These are phyloP conservation scores for Passalora sequoiae DNA, from an alignment of 2,329 filamentous ascomycete genomes.

Conservation along the genomic window DNA sequence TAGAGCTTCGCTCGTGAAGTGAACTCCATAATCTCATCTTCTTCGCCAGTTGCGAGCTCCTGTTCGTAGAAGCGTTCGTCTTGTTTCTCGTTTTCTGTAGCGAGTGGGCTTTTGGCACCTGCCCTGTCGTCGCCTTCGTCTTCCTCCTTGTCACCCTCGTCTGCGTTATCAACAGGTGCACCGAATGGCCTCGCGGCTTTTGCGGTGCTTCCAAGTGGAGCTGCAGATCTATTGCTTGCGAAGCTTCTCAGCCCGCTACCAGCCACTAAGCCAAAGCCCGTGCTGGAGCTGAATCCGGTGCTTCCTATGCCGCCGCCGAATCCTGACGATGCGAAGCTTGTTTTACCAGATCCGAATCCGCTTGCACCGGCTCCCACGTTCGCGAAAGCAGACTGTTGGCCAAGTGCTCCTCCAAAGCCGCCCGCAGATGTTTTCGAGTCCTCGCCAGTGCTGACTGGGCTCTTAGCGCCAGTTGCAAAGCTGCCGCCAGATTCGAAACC, in stretches of 20 bases:
- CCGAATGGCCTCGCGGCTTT: conserved; percentile 68
- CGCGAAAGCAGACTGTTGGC: conserved; percentile 31
- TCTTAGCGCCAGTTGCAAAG: conserved; percentile 30
- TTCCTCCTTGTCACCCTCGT: conserved; percentile 48
- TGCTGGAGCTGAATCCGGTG: conserved; percentile 37
- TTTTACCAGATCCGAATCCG: conserved; percentile 31
- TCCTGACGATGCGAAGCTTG: conserved; percentile 31
- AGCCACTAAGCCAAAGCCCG: no score
- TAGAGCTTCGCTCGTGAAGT: conserved; percentile 79
- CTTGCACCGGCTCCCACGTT: conserved; percentile 20
- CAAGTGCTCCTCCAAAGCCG: conserved; percentile 38
- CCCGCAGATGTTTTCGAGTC: conserved; percentile 18
- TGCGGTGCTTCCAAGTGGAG: conserved; percentile 47
- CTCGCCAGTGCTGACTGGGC: conserved; percentile 33
- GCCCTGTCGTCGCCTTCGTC: conserved; percentile 42
- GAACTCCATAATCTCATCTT: conserved; percentile 70
- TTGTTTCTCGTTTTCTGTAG: conserved; percentile 58
- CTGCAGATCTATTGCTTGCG: conserved; percentile 45
- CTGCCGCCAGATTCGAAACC: conserved; percentile 31
- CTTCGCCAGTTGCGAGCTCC: conserved; percentile 81
- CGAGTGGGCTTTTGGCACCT: conserved; percentile 41
- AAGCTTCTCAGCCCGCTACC: conserved; percentile 59
- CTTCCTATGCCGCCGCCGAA: conserved; percentile 21
- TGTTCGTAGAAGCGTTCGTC: conserved; percentile 54
- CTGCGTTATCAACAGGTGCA: conserved; percentile 58